Evolutionary conservation across 2,329 filamentous ascomycete species (phyloP), one percentile per base, ranked within the genome.

Genomic region (Talaromyces sp.): DNA sequence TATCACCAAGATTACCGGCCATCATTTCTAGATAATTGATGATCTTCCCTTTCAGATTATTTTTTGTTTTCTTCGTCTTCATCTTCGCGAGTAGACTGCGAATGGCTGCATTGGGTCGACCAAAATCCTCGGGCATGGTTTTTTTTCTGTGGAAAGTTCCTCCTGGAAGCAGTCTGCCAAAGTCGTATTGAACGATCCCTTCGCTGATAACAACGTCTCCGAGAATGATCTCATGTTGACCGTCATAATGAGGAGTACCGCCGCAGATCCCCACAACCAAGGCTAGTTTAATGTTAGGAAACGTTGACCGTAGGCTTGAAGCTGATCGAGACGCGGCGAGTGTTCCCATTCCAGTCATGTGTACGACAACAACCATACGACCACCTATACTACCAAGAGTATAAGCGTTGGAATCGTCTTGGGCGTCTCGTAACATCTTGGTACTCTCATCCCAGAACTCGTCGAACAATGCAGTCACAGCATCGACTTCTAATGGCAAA

Each of bases 261-360:
- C 79, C 81, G 52, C 80, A 82, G 2, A 82, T 72, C 0, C 80
- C 81, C 3, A 78, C 75, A 0, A 82, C 52, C 0, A 83, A 33
- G 0, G 67, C 75, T 0, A 82, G 67, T 24, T 69, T 73, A 3
- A 83, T 64, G 2, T 65, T 64, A 0, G 65, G 59, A 45, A 76
- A 82, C 52, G 77, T 82, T 1, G 66, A 69, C 0, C 72, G 72
- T 13, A 82, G 64, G 22, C 68, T 70, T 0, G 72, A 66, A 0
- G 75, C 68, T 0, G 65, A 74, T 1, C 41, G 64, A 0, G 75
- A 71, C 0, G 72, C 69, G 14, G 41, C 64, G 1, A 47, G 59
- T 47, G 67, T 69, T 11, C 70, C 70, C 63, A 69, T 69, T 10
- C 52, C 50, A 0, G 69, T 64, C 57, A 71, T 65, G 16, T 69